Base-by-base conservation (phyloP, 495 filamentous ascomycete species). In the Poronia punctata region DNA sequence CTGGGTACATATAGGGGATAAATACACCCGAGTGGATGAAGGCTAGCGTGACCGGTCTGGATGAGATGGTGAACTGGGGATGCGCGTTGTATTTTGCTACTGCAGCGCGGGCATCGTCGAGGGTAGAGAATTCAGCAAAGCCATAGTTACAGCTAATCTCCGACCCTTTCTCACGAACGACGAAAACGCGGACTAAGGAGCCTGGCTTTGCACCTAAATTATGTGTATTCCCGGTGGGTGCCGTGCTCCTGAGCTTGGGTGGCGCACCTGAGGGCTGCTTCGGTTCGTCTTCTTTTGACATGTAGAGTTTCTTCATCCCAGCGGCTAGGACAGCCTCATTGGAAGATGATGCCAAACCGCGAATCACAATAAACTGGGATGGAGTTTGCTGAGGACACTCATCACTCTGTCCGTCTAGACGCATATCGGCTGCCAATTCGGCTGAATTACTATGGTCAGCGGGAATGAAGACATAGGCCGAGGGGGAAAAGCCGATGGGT, bases 11-110 rank as follows among this genome's bases (percentile, higher is more conserved):
- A 64, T 27, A 84, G 66, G 85, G 86, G 10, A 93, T 80, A 54
- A 95, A 95, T 0, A 95, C 87, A 16, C 88, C 88, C 4, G 84
- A 77, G 37, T 95, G 88, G 15, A 92, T 86, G 50, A 86, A 93
- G 26, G 75, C 83, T 19, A 86, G 72, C 31, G 76, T 65, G 21
- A 90, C 83, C 0, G 79, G 78, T 46, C 76, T 82, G 2, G 86
- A 90, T 1, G 83, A 78, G 38, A 95, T 88, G 4, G 87, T 90
- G 49, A 94, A 94, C 47, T 83, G 87, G 5, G 87, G 79, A 30
- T 82, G 78, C 1, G 79, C 83, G 11, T 80, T 78, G 49, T 82
- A 83, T 44, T 88, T 84, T 4, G 70, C 66, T 42, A 92, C 61
- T 2, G 88, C 88, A 23, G 78, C 83, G 64, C 80, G 75, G 1